Base-by-base conservation (phyloP, 2,329 filamentous ascomycete genomes). In the Cladosporium sp. region DNA sequence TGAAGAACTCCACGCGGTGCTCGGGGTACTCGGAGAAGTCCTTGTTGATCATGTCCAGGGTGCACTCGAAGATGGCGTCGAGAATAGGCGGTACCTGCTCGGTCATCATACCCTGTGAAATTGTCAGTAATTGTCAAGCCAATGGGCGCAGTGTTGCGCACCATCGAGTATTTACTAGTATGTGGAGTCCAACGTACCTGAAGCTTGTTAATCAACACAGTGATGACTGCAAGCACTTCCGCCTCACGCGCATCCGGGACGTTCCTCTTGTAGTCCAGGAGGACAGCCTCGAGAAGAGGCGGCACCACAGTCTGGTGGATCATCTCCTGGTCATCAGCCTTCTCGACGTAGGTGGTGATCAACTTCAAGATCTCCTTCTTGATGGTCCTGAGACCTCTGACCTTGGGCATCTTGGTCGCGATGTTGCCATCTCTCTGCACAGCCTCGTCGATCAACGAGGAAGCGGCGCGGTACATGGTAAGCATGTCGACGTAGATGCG, bases 291-390 rank as follows among this genome's bases (percentile, higher is more conserved):
- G 39, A 99, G 78, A 47, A 99, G 81, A 57, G 92, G 88, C n/a
- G 93, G 93, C 1, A 99, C 91, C 76, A 99, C 93, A 65, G 91
- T 95, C 59, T 84, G 82, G 61, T 93, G 89, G 47, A 99, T 89
- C 73, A 95, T 89, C 66, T 95, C 88, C 50, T 95, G 74, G 66
- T 99, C 93, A 71, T 99, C 93, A 3, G 95, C 91, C 75, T 96
- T 97, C 65, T 99, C 91, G 32, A 99, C 90, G 59, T 97, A 99
- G 5, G 88, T 96, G 72, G 96, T 95, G 62, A 99, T 93, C 58
- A 99, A 85, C 74, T 99, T 99, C 59, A 99, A 75, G 47, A 99
- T 97, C 70, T 99, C 93, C 75, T 99, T 99, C 78, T 99, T 99
- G 77, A 99, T 96, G 0, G 93, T 99, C 58, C 93, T 84, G 57